Evolutionary conservation across 129 eudicot species (phyloP), one percentile per base, ranked within the genome.

Genomic region (Pseudognaphalium luteoalbum): DNA sequence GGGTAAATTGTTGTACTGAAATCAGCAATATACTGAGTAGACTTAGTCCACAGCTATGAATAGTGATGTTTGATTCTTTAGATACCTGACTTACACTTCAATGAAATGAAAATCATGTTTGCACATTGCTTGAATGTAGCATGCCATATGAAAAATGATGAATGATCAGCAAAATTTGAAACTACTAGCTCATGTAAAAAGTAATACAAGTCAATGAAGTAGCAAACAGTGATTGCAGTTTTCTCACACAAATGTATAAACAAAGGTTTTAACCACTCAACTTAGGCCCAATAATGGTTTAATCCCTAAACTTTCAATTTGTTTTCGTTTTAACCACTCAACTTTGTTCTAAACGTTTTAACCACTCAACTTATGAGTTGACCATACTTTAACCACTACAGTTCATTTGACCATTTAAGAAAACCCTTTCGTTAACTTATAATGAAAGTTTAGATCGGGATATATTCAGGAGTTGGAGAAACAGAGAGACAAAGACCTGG

Each of bases 201-300:
- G 61, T 10, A 16, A 22, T 42, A 25, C 41, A 70, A 47, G 39
- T 50, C 44, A 51, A 22, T 37, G 17, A 30, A 52, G 30, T 44
- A 57, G 7, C 7, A 1, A 71, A 15, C 6, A 5, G 1, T 15
- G 6, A 2, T 7, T 5, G 3, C 17, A 4, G 6, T 0, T 52
- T 47, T 52, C 62, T 41, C 51, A 75, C 14, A 75, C 35, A 75
- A 62, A 47, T 16, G 16, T 32, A 70, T 11, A 29, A 47, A 16
- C 42, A 50, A 70, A 28, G 20, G 61, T 25, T n/a, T n/a, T n/a
- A n/a, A n/a, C n/a, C n/a, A n/a, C n/a, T n/a, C n/a, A n/a, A n/a
- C n/a, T n/a, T n/a, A n/a, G n/a, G n/a, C n/a, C n/a, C n/a, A n/a
- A n/a, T n/a, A n/a, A n/a, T n/a, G n/a, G n/a, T n/a, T n/a, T n/a